Base-by-base conservation (phyloP, 257 asterid genomes). In the Mentha longifolia region DNA sequence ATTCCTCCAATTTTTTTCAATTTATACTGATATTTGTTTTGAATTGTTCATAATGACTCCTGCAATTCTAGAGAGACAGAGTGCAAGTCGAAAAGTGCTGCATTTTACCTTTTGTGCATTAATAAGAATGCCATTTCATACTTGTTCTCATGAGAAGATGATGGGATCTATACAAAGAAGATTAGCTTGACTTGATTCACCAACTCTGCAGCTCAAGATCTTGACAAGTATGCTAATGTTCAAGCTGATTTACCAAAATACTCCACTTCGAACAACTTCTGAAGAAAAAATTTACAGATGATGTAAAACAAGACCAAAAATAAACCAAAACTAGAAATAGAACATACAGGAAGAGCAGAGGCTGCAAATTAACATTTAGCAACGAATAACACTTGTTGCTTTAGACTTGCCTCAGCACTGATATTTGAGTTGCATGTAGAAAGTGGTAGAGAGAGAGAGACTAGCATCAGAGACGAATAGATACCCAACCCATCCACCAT, bases 301-400 rank as follows among this genome's bases (percentile, higher is more conserved):
- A 28, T 12, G 25, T 16, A 20, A 20, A 15, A 20, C 2, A 8
- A 54, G 64, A 7, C 25, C 5, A n/a, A 60, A 5, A 35, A 7
- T 9, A 15, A 33, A 60, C 45, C 65, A 28, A 9, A 5, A 37
- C 51, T 11, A 52, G 15, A 58, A 19, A 12, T 35, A 43, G 33
- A 20, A 83, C 98, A 90, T 83, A 93, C 97, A 91, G 86, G 85
- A 88, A 93, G 81, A 93, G 98, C 33, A 87, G 86, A 88, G 91
- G 25, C 25, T 93, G 88, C 98, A 93, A 59, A 80, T 70, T 81
- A 85, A 81, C 98, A 93, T 65, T 73, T 89, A 43, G 92, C 95
- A 73, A 91, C 19, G 94, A 74, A 71, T 73, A 83, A 57, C 63
- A 9, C 75, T 77, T 76, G 77, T 59, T 52, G 15, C 47, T 42